phyloP scores from a whole-genome alignment of 768 basidiomycete species.

The Suillus fuscotomentosus region DNA sequence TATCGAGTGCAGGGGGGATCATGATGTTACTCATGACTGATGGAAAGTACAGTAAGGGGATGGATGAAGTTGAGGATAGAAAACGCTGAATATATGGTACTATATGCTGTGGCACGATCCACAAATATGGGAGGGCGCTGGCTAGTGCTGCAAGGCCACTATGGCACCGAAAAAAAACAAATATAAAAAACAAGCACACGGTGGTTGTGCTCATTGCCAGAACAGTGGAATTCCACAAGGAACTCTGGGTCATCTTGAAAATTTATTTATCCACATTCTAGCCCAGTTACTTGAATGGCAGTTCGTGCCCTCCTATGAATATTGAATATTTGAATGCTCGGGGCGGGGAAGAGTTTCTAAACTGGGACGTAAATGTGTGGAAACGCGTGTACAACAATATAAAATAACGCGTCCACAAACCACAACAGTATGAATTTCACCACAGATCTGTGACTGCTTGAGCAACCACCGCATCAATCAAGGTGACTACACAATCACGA shows the following conservation, averaged over 20 bases:
- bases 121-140: not conserved
- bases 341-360: not conserved
- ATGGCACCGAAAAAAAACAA: not conserved
- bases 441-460: not conserved
- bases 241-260: not conserved
- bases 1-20: slow-evolving; percentile 14
- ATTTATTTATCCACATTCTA: not conserved
- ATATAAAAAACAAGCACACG: slow-evolving; percentile 9
- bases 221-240: not conserved
- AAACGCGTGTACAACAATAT: slow-evolving; percentile 1
- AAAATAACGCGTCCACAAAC: slow-evolving; percentile 21
- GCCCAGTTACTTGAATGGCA: not conserved
- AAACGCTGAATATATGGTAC: slow-evolving; percentile 14
- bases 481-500: not conserved
- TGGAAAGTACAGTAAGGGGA: not conserved
- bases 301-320: not conserved
- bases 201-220: not conserved
- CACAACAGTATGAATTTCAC: not conserved
- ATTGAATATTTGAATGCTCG: not conserved
- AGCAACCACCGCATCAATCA: slow-evolving; percentile 1
- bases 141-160: not conserved
- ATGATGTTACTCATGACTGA: slow-evolving; percentile 5
- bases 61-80: slow-evolving; percentile 8
- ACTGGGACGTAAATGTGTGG: slow-evolving; percentile 3
- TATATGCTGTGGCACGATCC: slow-evolving; percentile 21